Evolutionary conservation across 306 rosid species (phyloP).

Genomic region (Abrus pulchellus): DNA sequence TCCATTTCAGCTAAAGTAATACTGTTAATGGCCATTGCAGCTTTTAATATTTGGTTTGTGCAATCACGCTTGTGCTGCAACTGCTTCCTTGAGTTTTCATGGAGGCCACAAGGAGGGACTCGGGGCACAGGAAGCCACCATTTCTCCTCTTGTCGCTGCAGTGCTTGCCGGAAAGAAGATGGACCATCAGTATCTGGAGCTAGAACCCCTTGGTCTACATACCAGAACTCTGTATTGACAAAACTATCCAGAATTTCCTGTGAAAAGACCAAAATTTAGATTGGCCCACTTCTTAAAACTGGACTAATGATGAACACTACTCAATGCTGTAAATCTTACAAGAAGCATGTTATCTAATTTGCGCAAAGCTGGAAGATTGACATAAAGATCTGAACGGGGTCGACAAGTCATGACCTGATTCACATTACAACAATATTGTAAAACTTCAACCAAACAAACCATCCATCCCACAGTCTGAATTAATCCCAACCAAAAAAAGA

Average conservation of each 20-base stretch:
- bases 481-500: background rate
- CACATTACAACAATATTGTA: constrained; percentile 44
- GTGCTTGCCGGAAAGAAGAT: constrained; percentile 71
- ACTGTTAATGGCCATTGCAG: constrained; percentile 90
- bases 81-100: constrained; percentile 73
- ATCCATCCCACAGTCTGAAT: background rate
- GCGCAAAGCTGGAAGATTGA: constrained; percentile 90
- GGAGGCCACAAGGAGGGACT: constrained; percentile 87
- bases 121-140: constrained; percentile 99
- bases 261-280: constrained; percentile 43
- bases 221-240: constrained; percentile 85
- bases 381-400: constrained; percentile 90
- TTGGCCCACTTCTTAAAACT: constrained; percentile 35
- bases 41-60: constrained; percentile 88
- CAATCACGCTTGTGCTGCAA: constrained; percentile 91
- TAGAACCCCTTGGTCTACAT: constrained; percentile 89
- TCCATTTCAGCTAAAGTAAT: constrained; percentile 84
- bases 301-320: constrained; percentile 6
- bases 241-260: constrained; percentile 91
- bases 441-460: background rate
- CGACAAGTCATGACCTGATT: constrained; percentile 92
- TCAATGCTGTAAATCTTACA: constrained; percentile 63
- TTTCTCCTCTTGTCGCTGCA: constrained; percentile 91
- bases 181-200: constrained; percentile 77
- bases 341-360: constrained; percentile 98